These are phyloP conservation scores for Pezicula radicicola DNA, from an alignment of 2,329 filamentous ascomycete species.

Conservation along the genomic window DNA sequence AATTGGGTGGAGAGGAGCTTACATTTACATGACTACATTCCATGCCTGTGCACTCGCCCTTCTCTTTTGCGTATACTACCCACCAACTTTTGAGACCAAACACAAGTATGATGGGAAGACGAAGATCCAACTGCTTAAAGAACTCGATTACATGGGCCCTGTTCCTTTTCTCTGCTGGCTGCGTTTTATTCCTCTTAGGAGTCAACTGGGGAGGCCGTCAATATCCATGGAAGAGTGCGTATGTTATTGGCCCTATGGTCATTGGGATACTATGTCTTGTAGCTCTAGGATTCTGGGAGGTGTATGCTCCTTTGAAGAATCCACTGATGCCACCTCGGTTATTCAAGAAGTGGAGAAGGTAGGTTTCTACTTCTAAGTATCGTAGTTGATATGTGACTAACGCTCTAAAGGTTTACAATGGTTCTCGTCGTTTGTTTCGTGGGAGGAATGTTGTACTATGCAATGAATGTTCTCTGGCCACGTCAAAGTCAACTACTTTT, in stretches of 20 bases:
- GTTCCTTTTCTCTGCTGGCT: constrained; percentile 26
- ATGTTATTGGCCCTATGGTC: constrained; percentile 19
- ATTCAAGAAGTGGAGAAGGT: constrained; percentile 25
- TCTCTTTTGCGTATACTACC: constrained; percentile 41
- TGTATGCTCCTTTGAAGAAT: constrained; percentile 23
- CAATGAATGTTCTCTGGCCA: constrained; percentile 30
- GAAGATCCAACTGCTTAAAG: constrained; percentile 33
- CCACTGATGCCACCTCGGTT: constrained; percentile 28
- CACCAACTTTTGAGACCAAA: constrained; percentile 34
- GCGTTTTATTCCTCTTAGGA: constrained; percentile 25
- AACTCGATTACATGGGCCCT: constrained; percentile 45
- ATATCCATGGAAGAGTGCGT: constrained; percentile 23
- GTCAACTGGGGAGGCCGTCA: constrained; percentile 26
- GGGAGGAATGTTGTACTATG: constrained; percentile 29
- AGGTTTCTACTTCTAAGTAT: background rate
- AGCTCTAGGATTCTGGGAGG: constrained; percentile 24
- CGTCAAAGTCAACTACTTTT: constrained; percentile 25
- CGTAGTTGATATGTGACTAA: background rate
- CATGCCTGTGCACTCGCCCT: constrained; percentile 22
- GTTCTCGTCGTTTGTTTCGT: constrained; percentile 29
- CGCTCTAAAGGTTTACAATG: constrained; percentile 21
- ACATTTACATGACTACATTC: constrained; percentile 32
- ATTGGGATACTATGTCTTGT: constrained; percentile 22
- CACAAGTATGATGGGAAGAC: constrained; percentile 31
- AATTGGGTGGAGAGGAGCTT: constrained; percentile 28